Percentiles rank a stretch among this genome's conserved stretches.
Conservation (phyloP, 768 basidiomycete genomes). For the Boletus bicolor region DNA sequence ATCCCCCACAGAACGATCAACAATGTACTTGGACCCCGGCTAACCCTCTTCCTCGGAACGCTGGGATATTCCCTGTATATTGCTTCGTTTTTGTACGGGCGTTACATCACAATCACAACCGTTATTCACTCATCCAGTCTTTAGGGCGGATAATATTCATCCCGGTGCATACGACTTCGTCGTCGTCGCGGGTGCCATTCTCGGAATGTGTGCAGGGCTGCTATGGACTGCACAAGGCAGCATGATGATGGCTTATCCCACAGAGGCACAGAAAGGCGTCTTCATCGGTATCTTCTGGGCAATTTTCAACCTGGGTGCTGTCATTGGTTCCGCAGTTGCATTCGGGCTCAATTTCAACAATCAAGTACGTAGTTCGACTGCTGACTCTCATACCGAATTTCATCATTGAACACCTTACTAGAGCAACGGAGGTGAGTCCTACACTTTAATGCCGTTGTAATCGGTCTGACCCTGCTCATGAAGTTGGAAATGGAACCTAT, state of each 20-base stretch:
- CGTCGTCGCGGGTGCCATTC: conserved; percentile 65
- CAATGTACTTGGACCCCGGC: conserved; percentile 73
- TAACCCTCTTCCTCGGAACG: conserved; percentile 73
- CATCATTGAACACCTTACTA: conserved; percentile 7
- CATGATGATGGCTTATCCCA: conserved; percentile 81
- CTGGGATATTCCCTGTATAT: conserved; percentile 76
- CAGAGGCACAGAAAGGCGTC: conserved; percentile 71
- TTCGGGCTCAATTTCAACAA: conserved; percentile 69
- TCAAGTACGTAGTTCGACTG: conserved; percentile 37
- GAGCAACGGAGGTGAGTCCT: conserved; percentile 30
- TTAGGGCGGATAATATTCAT: conserved; percentile 69
- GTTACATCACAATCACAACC: not conserved
- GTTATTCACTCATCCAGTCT: not conserved
- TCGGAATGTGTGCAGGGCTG: conserved; percentile 68
- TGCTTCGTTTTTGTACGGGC: conserved; percentile 62
- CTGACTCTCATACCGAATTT: not conserved
- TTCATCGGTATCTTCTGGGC: conserved; percentile 82
- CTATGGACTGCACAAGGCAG: conserved; percentile 87
- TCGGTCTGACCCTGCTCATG: not conserved
- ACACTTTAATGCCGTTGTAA: not conserved
- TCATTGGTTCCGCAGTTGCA: conserved; percentile 74
- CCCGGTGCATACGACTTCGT: conserved; percentile 58
- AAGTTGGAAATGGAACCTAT: conserved; percentile 73
- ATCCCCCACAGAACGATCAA: conserved; percentile 57
- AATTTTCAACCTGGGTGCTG: conserved; percentile 79